Evolutionary conservation across 805 yeast genomes (phyloP), one percentile per base, ranked within the genome.

Genomic region (Teunomyces gatunensis): DNA sequence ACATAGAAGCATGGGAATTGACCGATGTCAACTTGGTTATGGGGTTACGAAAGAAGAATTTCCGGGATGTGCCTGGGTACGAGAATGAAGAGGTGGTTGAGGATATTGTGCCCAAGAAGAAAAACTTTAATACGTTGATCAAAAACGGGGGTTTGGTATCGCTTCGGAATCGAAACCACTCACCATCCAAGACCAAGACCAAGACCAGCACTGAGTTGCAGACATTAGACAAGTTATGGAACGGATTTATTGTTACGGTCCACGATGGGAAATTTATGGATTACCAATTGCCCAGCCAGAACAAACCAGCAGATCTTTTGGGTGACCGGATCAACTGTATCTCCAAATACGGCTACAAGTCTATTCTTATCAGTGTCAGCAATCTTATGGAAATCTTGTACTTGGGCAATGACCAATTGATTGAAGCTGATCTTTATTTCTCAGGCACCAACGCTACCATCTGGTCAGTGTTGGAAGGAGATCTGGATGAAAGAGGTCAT

Each of bases 21-120:
- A 86, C 91, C 1, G 95, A 87, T 55, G 75, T 86, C 58, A 88
- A 89, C 61, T 78, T 84, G 72, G 67, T 89, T 10, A 77, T 88
- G 66, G 96, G 96, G 1, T 51, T 71, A 4, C 59, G 53, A 23
- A 54, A 54, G 44, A 71, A 80, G 42, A 64, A 75, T 47, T 43
- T 40, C 13, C 11, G 39, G 6, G 54, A 45, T 21, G 53, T 40
- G 17, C 52, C 50, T 25, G 51, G 46, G n/a, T 36, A 59, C 39
- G 62, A 57, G 7, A 70, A 65, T 23, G 47, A 48, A 11, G 41
- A 37, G 17, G 28, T 40, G 7, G 46, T 45, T 13, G 39, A 15
- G 9, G 15, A 42, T 10, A 23, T 28, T 10, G 29, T 17, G 15
- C 11, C 36, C 48, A 15, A 23, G 29, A 30, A 23, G 6, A 44